Evolutionary conservation across 331 rosid genomes (phyloP), one percentile per base, ranked within the genome.

Genomic region (Spiraea crenata): DNA sequence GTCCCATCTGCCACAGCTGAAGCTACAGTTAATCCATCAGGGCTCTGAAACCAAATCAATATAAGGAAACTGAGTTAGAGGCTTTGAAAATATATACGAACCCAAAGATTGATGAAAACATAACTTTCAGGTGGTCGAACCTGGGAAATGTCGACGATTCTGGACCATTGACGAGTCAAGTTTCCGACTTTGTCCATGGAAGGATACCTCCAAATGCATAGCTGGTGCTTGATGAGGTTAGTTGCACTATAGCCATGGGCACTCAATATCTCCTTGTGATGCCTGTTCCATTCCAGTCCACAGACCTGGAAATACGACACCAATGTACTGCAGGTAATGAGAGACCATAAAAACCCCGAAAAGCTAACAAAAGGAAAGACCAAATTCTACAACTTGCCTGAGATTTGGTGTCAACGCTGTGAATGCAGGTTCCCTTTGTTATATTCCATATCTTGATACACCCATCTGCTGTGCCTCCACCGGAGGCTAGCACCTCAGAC

Each of bases 201-300:
- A 6, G 96, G 95, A 76, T 88, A 90, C 66, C 66, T 82, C 96
- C 96, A 90, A 77, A 90, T 46, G 73, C 81, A 84, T 31, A 90
- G 85, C 76, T 82, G 89, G 74, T 86, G 81, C 81, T 57, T 64
- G 59, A 64, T 64, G 56, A 61, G 71, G 73, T 60, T 56, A 19
- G 61, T 38, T 47, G 68, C 51, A 42, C 90, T 83, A 64, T 79
- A 90, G 46, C 96, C 96, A 72, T 90, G 96, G 11, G 89, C 96
- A 70, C 96, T 90, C 75, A 90, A 69, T 67, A 90, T 55, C 81
- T 88, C 96, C 65, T 76, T 88, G 80, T 83, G 88, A 79, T 90
- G 92, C 70, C 73, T 86, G 73, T 90, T 90, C 96, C 96, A 90
- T 73, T 90, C 89, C 54, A 86, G 78, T 70, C 96, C 96, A 78